Evolutionary conservation across 257 asterid species (phyloP), one percentile per base, ranked within the genome.

Genomic region (Rauvolfia tetraphylla): DNA sequence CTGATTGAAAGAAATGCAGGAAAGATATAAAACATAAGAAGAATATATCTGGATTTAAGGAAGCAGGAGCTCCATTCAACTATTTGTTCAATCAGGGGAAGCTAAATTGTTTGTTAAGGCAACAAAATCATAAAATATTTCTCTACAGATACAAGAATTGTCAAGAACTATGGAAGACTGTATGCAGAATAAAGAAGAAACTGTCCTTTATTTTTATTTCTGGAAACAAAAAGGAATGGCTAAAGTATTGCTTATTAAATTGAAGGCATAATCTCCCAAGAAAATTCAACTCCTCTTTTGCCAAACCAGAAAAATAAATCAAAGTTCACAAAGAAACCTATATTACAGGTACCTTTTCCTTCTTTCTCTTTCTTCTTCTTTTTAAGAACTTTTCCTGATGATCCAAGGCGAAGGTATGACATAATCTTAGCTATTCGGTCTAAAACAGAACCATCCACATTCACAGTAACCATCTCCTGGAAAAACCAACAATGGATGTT

Each of bases 361-460:
- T 90, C 96, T 78, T 85, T 93, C 74, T 95, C 99, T 83, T 93
- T 95, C 89, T 90, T 95, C 88, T 95, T 95, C 96, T 93, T 95
- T 84, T 95, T 95, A 79, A 92, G 90, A 83, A 95, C 98, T 81
- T 95, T 95, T 75, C 99, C 99, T 34, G 99, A 95, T 69, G 99
- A 93, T 79, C 99, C 99, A 78, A 95, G 98, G 79, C 99, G 98
- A 79, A 95, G 98, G 85, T 95, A 95, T 54, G 98, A 70, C 98
- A 95, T 95, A 80, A 95, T 95, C 86, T 95, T 95, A 73, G 97
- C 92, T 71, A 95, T 95, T 75, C 97, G 94, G 73, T 95, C 99
- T 73, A 95, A 85, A 70, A 95, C 99, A 48, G 97, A 90, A 83
- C 97, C 97, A 84, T 95, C 99, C 81, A 95, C 97, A 62, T 96